Evolutionary conservation across 495 filamentous ascomycete species (phyloP).

Genomic region (Penicillium paxilli): DNA sequence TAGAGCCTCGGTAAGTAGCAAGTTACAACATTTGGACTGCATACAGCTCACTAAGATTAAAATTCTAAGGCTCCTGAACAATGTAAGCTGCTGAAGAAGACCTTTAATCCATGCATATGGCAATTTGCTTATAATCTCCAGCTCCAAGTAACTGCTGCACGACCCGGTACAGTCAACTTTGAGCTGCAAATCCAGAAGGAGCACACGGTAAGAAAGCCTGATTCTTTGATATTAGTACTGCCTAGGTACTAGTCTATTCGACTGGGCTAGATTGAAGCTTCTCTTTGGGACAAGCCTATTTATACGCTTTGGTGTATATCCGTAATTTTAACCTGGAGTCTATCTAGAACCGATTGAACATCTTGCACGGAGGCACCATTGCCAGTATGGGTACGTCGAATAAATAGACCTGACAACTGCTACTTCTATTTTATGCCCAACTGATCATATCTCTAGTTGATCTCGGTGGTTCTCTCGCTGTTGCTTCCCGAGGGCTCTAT

Average conservation of each 20-base stretch:
- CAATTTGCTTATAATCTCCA: constrained; percentile 29
- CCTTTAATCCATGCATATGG: background rate
- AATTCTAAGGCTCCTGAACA: constrained; percentile 39
- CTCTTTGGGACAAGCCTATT: no score
- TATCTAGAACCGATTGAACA: constrained; percentile 79
- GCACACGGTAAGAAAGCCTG: constrained; percentile 69
- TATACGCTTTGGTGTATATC: background rate
- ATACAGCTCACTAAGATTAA: constrained; percentile 18
- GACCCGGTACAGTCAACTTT: constrained; percentile 80
- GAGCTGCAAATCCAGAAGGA: constrained; percentile 82
- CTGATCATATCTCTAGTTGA: constrained; percentile 58
- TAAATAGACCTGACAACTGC: background rate
- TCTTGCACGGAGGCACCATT: constrained; percentile 92
- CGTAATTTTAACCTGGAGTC: background rate
- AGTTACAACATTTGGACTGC: background rate
- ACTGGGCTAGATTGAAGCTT: no score
- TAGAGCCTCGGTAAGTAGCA: constrained; percentile 75
- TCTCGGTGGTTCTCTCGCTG: constrained; percentile 87
- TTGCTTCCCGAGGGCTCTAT: constrained; percentile 85
- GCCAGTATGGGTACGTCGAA: constrained; percentile 73
- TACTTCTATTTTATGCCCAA: background rate
- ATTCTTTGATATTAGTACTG: background rate
- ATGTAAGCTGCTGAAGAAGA: constrained; percentile 23
- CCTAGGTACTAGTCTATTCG: no score
- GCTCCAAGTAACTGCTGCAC: constrained; percentile 75